phyloP scores from a whole-genome alignment of 2,329 filamentous ascomycete genomes.

The Cladobotryum protrusum region DNA sequence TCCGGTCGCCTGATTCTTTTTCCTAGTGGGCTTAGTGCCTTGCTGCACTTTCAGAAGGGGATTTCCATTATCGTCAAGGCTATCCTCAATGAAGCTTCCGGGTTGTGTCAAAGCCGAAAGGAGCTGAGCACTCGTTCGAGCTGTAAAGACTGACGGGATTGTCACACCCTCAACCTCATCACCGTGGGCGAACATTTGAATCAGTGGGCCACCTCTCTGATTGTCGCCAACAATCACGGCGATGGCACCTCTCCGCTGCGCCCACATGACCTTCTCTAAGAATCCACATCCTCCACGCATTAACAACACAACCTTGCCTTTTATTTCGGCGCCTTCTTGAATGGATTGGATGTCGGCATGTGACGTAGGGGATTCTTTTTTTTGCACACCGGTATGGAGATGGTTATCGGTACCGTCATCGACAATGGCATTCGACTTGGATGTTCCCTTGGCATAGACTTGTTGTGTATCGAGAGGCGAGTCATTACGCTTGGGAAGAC shows the following conservation, averaged over 20 bases:
- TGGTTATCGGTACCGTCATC: constrained; percentile 83
- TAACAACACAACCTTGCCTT: constrained; percentile 85
- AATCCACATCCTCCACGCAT: constrained; percentile 94
- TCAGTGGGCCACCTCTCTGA: constrained; percentile 76
- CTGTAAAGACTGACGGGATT: constrained; percentile 92
- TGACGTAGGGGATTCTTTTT: constrained; percentile 33
- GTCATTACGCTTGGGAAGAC: constrained; percentile 14
- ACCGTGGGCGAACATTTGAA: constrained; percentile 97
- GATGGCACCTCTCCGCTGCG: constrained; percentile 79
- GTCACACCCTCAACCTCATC: constrained; percentile 86
- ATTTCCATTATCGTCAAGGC: constrained; percentile 54
- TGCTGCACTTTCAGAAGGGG: constrained; percentile 49
- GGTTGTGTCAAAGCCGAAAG: constrained; percentile 79
- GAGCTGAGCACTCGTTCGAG: constrained; percentile 87
- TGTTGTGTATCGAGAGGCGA: constrained; percentile 23
- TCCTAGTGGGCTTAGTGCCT: constrained; percentile 34
- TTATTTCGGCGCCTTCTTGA: constrained; percentile 87
- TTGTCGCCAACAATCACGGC: constrained; percentile 94
- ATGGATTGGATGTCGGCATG: constrained; percentile 89
- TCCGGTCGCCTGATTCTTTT: constrained; percentile 23
- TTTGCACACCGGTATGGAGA: constrained; percentile 52
- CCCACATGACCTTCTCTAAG: constrained; percentile 95
- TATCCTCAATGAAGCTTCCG: constrained; percentile 56
- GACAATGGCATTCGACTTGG: constrained; percentile 19
- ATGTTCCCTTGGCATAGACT: constrained; percentile 15